Conservation (phyloP, 352 stramenopile genomes). For the Globisporangium yorkense region DNA sequence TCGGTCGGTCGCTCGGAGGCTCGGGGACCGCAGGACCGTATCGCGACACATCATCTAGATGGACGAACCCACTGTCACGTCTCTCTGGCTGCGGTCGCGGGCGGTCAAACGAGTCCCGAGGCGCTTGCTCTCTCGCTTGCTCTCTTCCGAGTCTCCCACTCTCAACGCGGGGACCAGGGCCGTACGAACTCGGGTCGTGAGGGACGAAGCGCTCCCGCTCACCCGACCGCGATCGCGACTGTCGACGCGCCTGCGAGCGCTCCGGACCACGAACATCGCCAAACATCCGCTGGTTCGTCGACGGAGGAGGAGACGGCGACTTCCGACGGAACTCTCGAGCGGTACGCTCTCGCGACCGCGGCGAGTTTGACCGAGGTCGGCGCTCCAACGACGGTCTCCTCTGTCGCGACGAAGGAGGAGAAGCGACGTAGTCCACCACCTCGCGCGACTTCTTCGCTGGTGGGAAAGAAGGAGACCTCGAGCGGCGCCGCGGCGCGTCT, state of each 20-base stretch:
- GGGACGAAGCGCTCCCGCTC: slow-evolving; percentile 2
- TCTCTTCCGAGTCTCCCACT: background rate
- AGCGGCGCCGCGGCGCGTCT: slow-evolving; percentile 1
- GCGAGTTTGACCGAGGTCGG: slow-evolving; percentile 9
- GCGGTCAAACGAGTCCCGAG: slow-evolving; percentile 3
- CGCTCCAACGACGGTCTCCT: background rate
- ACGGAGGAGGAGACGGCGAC: background rate
- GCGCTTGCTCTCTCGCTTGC: background rate
- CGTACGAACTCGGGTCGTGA: slow-evolving; percentile 10
- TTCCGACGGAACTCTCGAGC: background rate
- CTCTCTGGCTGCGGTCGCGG: slow-evolving; percentile 4
- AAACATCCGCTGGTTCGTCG: background rate
- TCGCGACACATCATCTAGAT: slow-evolving; percentile 7
- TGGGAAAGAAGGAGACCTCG: background rate
- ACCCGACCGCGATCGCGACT: slow-evolving; percentile 12
- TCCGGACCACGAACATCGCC: slow-evolving; percentile 1
- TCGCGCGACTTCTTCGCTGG: background rate
- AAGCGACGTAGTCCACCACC: background rate
- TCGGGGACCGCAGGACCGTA: slow-evolving; percentile 10
- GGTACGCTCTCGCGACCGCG: background rate
- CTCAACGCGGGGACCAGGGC: slow-evolving; percentile 1
- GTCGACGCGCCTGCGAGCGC: background rate
- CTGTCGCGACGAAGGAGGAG: background rate
- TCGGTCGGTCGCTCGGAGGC: background rate
- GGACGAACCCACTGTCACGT: slow-evolving; percentile 5